Evolutionary conservation across 2,329 filamentous ascomycete species (phyloP).

Genomic region (Trichoderma sp.): DNA sequence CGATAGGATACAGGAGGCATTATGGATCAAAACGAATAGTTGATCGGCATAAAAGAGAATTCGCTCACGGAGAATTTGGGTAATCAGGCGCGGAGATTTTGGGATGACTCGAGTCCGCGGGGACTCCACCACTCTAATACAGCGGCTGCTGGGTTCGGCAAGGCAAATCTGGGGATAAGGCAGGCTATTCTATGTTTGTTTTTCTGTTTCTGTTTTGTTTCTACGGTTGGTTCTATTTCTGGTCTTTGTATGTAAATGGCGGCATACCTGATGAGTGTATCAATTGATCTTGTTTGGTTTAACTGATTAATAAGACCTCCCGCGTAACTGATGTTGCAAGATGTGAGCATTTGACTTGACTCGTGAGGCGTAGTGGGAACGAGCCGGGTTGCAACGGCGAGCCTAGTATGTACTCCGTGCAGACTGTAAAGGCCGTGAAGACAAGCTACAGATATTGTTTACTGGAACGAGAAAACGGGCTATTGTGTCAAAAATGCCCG

Average conservation of each 20-base stretch:
- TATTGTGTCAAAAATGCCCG: background rate
- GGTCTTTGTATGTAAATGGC: background rate
- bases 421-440: background rate
- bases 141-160: constrained; percentile 18
- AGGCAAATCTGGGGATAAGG: background rate
- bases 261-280: background rate
- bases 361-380: background rate
- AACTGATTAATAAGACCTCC: background rate
- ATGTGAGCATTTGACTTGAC: background rate
- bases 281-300: background rate
- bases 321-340: background rate
- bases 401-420: too few species aligned
- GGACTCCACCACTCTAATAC: constrained; percentile 6
- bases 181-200: background rate
- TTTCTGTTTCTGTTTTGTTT: background rate
- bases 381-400: background rate
- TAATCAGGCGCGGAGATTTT: background rate
- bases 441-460: background rate
- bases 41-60: background rate
- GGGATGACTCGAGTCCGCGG: background rate
- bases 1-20: background rate
- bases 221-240: background rate
- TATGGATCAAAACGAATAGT: background rate
- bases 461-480: background rate
- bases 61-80: background rate